Conservation (phyloP, 495 filamentous ascomycete species). For the Acidiella bohemica region DNA sequence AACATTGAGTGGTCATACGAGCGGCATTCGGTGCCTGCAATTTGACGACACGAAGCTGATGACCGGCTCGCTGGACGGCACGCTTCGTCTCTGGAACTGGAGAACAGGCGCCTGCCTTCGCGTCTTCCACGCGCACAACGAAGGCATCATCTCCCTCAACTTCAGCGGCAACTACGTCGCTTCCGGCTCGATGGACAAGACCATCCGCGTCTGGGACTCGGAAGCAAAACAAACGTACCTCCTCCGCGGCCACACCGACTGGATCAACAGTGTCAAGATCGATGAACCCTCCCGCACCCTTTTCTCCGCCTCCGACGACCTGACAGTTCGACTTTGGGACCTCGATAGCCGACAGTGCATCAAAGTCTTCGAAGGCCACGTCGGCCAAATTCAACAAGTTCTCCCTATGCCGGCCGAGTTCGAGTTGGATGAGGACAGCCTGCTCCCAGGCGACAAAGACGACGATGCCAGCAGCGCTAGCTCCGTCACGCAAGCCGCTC, state of each 20-base stretch:
- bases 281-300: conserved; percentile 70
- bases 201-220: conserved; percentile 90
- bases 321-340: conserved; percentile 85
- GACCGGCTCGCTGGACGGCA: conserved; percentile 67
- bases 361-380: conserved; percentile 76
- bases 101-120: conserved; percentile 77
- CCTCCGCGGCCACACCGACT: conserved; percentile 75
- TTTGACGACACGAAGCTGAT: conserved; percentile 88
- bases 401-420: conserved; percentile 69
- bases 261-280: conserved; percentile 85
- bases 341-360: conserved; percentile 69
- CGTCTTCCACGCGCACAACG: conserved; percentile 63
- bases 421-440: conserved; percentile 61
- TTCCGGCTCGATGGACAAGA: conserved; percentile 75
- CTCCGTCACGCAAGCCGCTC: conserved; percentile 9
- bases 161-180: conserved; percentile 73
- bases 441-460: conserved; percentile 13
- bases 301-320: conserved; percentile 87
- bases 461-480: conserved; percentile 16
- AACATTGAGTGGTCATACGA: conserved; percentile 66
- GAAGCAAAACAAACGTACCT: conserved; percentile 63
- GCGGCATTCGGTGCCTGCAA: conserved; percentile 74
- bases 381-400: conserved; percentile 89
- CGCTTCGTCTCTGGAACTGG: conserved; percentile 92
- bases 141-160: conserved; percentile 72